Conservation (phyloP, 2,329 filamentous ascomycete genomes). For the Hymenotorrendiella dingleyae region DNA sequence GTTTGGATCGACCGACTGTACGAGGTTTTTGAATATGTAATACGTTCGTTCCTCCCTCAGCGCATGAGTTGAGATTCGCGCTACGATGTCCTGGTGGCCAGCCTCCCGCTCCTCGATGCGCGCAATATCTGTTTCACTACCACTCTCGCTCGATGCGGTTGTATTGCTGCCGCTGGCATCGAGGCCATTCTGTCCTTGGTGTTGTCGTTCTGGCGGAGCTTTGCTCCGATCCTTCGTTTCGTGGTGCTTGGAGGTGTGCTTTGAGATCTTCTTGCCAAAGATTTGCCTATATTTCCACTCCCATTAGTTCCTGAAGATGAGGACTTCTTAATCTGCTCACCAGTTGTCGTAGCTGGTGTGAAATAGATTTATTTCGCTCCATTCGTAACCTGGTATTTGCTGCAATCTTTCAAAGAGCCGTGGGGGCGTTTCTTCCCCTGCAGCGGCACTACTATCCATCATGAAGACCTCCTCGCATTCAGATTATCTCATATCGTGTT, state of each 20-base stretch:
- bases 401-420: constrained; percentile 67
- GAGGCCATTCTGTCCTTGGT: not conserved
- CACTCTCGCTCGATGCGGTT: constrained; percentile 16
- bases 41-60: constrained; percentile 83
- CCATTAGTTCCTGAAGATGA: constrained; percentile 1
- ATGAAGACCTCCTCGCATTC: no score
- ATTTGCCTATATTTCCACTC: constrained; percentile 54
- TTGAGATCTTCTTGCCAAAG: constrained; percentile 46
- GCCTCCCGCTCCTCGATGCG: constrained; percentile 11
- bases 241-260: not conserved
- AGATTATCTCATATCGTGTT: no score
- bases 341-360: constrained; percentile 84
- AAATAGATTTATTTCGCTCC: constrained; percentile 61
- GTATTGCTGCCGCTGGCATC: constrained; percentile 3
- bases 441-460: not conserved
- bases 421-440: constrained; percentile 44
- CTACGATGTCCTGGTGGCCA: constrained; percentile 53
- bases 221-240: constrained; percentile 35
- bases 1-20: constrained; percentile 63
- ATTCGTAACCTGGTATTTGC: constrained; percentile 68
- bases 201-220: constrained; percentile 31
- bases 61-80: constrained; percentile 75
- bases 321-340: constrained; percentile 33
- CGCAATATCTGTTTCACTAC: constrained; percentile 20
- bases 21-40: constrained; percentile 71